Conservation (phyloP, 2,329 filamentous ascomycete genomes). For the Aspergillus novofumigatus region DNA sequence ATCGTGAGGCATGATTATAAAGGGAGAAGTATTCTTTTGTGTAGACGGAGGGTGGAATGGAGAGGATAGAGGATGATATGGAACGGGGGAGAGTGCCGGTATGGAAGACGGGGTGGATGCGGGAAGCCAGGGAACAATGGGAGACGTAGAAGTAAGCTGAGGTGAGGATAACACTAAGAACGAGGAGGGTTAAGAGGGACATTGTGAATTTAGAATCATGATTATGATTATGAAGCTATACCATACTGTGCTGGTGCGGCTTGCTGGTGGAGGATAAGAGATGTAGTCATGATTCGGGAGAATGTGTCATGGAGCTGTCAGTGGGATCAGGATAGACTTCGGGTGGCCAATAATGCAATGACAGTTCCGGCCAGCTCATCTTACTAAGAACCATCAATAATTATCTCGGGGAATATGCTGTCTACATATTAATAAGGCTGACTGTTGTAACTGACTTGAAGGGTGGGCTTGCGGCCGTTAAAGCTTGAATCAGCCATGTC, state of each 20-base stretch:
- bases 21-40: constrained; percentile 17
- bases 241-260: not conserved
- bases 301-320: not conserved
- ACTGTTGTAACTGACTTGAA: too few species aligned
- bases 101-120: constrained; percentile 19
- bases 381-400: not conserved
- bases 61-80: constrained; percentile 14
- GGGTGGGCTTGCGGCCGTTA: not conserved
- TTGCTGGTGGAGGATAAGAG: not conserved
- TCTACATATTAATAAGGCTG: too few species aligned
- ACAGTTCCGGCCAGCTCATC: not conserved
- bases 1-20: constrained; percentile 21
- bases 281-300: not conserved
- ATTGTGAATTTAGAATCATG: too few species aligned
- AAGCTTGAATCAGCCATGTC: not conserved
- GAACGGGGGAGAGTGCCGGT: constrained; percentile 14
- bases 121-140: constrained; percentile 20
- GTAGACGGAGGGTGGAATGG: constrained; percentile 19
- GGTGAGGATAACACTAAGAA: constrained; percentile 16
- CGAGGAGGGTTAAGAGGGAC: not conserved
- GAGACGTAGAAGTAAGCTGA: constrained; percentile 19
- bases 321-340: not conserved
- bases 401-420: not conserved
- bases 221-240: not conserved
- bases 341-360: not conserved